phyloP scores from a whole-genome alignment of 169 alveolate genomes.

The Plasmodium gaboni region DNA sequence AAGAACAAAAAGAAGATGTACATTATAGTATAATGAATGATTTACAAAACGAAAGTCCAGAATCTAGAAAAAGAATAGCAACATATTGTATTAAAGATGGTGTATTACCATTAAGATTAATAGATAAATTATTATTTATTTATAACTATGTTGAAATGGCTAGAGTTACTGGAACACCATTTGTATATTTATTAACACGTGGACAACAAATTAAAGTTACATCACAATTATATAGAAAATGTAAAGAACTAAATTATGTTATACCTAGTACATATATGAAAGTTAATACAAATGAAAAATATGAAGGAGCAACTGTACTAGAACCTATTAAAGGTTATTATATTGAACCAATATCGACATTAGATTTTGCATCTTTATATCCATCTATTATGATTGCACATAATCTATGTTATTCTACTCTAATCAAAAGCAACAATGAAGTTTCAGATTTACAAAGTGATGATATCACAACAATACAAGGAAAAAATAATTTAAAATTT shows the following conservation, averaged over 20 bases:
- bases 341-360: conserved; percentile 97
- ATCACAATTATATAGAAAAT: conserved; percentile 94
- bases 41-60: conserved; percentile 94
- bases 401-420: conserved; percentile 97
- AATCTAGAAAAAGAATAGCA: conserved; percentile 98
- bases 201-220: conserved; percentile 99
- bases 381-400: conserved; percentile 99
- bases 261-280: conserved; percentile 91
- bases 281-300: conserved; percentile 84
- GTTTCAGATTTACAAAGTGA: conserved; percentile 77
- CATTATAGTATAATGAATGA: conserved; percentile 97
- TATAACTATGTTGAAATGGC: conserved; percentile 99
- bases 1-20: conserved; percentile 99
- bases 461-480: conserved; percentile 72
- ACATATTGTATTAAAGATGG: conserved; percentile 99
- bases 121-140: conserved; percentile 96
- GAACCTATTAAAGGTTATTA: conserved; percentile 96
- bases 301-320: conserved; percentile 97
- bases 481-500: conserved; percentile 35
- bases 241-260: conserved; percentile 90
- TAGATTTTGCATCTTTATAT: conserved; percentile 99
- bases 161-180: conserved; percentile 99
- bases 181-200: conserved; percentile 92
- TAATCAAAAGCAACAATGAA: conserved; percentile 88
- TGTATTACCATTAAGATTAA: conserved; percentile 95